Conservation (phyloP, 2,329 filamentous ascomycete species). For the Colletotrichum karsti region DNA sequence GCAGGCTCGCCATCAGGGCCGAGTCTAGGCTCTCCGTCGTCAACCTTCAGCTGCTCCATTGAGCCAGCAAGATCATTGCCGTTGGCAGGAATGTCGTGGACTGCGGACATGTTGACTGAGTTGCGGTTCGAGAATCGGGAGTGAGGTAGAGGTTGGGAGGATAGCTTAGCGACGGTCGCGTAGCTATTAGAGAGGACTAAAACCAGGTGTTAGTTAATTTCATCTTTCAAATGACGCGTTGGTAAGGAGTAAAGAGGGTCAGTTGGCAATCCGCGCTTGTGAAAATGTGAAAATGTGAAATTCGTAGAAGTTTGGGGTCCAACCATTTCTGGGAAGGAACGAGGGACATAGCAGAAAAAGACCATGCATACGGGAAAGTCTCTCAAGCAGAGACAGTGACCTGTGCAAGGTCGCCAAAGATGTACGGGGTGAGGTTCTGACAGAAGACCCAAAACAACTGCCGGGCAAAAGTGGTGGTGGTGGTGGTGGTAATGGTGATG, state of each 20-base stretch:
- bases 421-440: no score
- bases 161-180: background rate
- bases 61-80: slow-evolving; percentile 69
- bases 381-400: no score
- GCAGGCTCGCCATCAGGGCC: slow-evolving; percentile 79
- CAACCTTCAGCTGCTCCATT: slow-evolving; percentile 73
- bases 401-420: no score
- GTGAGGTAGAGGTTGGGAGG: background rate
- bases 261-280: no score
- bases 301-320: no score
- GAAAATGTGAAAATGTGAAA: background rate
- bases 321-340: background rate
- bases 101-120: slow-evolving; percentile 63
- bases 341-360: no score
- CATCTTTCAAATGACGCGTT: no score
- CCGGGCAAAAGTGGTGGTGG: background rate
- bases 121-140: slow-evolving; percentile 25
- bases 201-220: no score
- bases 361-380: no score
- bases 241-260: no score
- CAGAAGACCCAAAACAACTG: background rate
- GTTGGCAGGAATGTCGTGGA: slow-evolving; percentile 68
- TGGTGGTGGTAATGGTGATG: background rate
- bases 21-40: slow-evolving; percentile 67
- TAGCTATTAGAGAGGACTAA: background rate